Conservation (phyloP, 2,329 filamentous ascomycete genomes). For the Westerdykella aurantiaca region DNA sequence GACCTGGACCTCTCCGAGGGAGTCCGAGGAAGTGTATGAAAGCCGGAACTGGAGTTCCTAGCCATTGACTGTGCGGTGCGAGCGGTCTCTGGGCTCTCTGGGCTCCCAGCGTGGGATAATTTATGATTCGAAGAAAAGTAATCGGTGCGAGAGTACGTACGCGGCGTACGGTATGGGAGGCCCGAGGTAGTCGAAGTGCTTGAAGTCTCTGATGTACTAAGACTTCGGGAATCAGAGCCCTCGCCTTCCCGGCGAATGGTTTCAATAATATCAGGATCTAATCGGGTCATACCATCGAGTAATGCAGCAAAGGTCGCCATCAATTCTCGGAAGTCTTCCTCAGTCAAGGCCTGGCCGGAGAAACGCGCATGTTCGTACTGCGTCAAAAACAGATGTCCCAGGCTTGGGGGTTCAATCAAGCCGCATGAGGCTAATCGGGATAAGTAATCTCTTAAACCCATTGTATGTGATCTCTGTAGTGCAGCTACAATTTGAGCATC, state of each 20-base stretch:
- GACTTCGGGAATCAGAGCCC: constrained; percentile 27
- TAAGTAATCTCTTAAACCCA: constrained; percentile 77
- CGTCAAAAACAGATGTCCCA: constrained; percentile 58
- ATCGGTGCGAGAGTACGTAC: constrained; percentile 17
- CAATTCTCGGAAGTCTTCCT: constrained; percentile 65
- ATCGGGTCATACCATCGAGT: constrained; percentile 65
- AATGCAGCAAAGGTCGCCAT: constrained; percentile 83
- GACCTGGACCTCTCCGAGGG: constrained; percentile 1
- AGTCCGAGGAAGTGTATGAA: constrained; percentile 11
- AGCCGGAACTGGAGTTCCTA: constrained; percentile 15
- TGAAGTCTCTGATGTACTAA: constrained; percentile 27
- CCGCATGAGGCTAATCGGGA: constrained; percentile 62
- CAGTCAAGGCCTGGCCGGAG: constrained; percentile 62
- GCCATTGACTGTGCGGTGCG: constrained; percentile 27
- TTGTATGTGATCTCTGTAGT: constrained; percentile 63
- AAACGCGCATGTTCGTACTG: constrained; percentile 84
- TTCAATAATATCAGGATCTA: constrained; percentile 52
- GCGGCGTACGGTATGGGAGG: constrained; percentile 24
- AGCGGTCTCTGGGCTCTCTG: constrained; percentile 22
- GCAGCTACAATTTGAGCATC: constrained; percentile 64
- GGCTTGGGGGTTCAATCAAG: constrained; percentile 51
- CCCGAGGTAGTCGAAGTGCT: constrained; percentile 18
- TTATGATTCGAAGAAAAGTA: constrained; percentile 13
- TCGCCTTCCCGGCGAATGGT: constrained; percentile 30
- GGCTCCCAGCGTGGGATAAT: constrained; percentile 1